These are phyloP conservation scores for Leishmania tarentolae DNA, from an alignment of 208 protist genomes.

Conservation along the genomic window DNA sequence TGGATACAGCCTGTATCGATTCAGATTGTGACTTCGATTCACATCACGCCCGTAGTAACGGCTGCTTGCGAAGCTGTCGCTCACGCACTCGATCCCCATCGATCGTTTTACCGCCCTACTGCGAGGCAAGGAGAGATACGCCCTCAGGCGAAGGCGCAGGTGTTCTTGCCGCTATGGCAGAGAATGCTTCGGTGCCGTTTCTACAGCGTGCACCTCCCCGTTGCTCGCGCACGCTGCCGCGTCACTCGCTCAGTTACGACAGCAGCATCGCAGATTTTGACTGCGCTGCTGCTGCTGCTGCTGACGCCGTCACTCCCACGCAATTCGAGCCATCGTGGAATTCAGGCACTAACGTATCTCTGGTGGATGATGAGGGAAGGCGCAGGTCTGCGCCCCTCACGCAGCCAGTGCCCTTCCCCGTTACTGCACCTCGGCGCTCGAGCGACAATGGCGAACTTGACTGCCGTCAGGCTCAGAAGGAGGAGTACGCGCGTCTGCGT, in stretches of 20 bases:
- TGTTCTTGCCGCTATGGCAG: not conserved
- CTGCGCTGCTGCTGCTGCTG: not conserved
- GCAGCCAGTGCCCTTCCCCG: not conserved
- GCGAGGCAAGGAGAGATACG: not conserved
- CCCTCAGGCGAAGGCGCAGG: not conserved
- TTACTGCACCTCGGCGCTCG: not conserved
- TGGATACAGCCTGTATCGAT: not conserved
- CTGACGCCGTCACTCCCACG: not conserved
- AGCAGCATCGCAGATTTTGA: not conserved
- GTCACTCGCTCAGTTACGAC: constrained; percentile 30
- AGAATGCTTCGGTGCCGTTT: not conserved
- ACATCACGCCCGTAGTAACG: not conserved
- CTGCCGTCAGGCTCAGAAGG: not conserved
- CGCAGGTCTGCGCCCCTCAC: not conserved
- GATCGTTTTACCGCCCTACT: constrained; percentile 3
- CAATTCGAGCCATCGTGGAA: not conserved
- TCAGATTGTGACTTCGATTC: not conserved
- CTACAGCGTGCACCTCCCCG: constrained; percentile 9
- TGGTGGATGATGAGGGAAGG: not conserved
- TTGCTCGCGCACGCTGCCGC: constrained; percentile 30
- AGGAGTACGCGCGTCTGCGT: constrained; percentile 24
- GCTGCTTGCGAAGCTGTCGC: not conserved
- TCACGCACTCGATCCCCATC: constrained; percentile 19
- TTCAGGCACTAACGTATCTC: not conserved
- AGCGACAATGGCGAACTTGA: not conserved